phyloP scores from a whole-genome alignment of 805 yeast species.

The Maudiozyma turicensis region DNA sequence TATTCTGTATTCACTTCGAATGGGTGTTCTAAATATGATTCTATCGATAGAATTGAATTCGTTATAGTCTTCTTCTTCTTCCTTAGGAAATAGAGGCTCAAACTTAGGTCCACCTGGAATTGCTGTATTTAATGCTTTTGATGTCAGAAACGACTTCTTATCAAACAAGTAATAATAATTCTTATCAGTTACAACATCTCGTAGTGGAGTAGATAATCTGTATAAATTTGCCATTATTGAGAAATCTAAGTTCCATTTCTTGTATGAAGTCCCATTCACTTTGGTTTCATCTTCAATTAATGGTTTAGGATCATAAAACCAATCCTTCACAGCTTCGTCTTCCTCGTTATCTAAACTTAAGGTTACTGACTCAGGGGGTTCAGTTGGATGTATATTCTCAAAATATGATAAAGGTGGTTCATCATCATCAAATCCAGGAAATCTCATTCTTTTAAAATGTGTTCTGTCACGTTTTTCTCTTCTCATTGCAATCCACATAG shows the following conservation, averaged over 20 bases:
- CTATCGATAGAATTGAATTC: slow-evolving; percentile 88
- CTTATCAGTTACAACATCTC: slow-evolving; percentile 47
- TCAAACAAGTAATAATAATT: slow-evolving; percentile 68
- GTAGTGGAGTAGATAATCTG: slow-evolving; percentile 59
- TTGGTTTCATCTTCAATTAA: slow-evolving; percentile 43
- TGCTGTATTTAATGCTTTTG: slow-evolving; percentile 79
- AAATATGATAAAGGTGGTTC: slow-evolving; percentile 83
- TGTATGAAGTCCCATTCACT: slow-evolving; percentile 73
- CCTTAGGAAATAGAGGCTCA: slow-evolving; percentile 70
- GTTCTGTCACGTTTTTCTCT: slow-evolving; percentile 84
- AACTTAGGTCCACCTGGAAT: slow-evolving; percentile 95
- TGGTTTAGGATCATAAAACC: slow-evolving; percentile 78
- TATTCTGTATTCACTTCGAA: slow-evolving; percentile 74
- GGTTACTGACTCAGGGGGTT: slow-evolving; percentile 61
- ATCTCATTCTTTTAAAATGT: slow-evolving; percentile 83
- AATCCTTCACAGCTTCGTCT: slow-evolving; percentile 52
- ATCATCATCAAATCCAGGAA: slow-evolving; percentile 96
- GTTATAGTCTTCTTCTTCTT: slow-evolving; percentile 67
- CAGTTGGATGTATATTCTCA: slow-evolving; percentile 67
- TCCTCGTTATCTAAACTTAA: slow-evolving; percentile 56
- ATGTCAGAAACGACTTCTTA: slow-evolving; percentile 71
- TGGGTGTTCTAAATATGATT: slow-evolving; percentile 66
- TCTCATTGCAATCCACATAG: slow-evolving; percentile 88
- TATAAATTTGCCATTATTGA: slow-evolving; percentile 56
- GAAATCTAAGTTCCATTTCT: slow-evolving; percentile 55